A percentile compares a stretch with the other conserved stretches of the same genome.
Conservation (phyloP, 805 yeast species). For the Nakazawaea ernobii region DNA sequence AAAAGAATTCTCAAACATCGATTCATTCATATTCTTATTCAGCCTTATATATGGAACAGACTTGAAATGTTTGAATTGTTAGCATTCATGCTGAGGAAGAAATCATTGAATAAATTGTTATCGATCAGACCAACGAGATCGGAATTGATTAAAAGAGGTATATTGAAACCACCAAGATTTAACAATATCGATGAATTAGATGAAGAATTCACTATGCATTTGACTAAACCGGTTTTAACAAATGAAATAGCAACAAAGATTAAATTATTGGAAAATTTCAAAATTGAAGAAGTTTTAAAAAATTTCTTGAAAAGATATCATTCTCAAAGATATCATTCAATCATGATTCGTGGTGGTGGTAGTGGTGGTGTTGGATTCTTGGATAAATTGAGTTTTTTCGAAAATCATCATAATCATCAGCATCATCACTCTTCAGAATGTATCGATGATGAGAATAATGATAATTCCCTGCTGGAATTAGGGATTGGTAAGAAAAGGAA, state of each 20-base stretch:
- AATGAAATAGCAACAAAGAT: constrained; percentile 3
- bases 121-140: constrained; percentile 2
- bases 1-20: constrained; percentile 2
- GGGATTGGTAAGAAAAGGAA: background rate
- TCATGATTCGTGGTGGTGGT: too few species aligned
- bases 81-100: constrained; percentile 2
- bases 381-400: constrained; percentile 6
- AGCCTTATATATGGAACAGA: constrained; percentile 3
- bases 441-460: background rate
- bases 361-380: background rate
- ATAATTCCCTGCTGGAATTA: background rate
- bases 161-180: constrained; percentile 5
- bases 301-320: constrained; percentile 4
- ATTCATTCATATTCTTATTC: constrained; percentile 2
- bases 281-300: constrained; percentile 8
- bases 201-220: background rate
- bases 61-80: constrained; percentile 5
- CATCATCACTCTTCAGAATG: background rate
- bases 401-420: constrained; percentile 1
- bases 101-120: background rate
- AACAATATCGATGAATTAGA: background rate
- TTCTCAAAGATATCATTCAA: too few species aligned
- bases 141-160: constrained; percentile 6
- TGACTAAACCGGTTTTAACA: constrained; percentile 4
- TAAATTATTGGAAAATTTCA: constrained; percentile 1